Conservation (phyloP, 1,139 yeast species). For the Zhuliangozyma parablackwelliae region DNA sequence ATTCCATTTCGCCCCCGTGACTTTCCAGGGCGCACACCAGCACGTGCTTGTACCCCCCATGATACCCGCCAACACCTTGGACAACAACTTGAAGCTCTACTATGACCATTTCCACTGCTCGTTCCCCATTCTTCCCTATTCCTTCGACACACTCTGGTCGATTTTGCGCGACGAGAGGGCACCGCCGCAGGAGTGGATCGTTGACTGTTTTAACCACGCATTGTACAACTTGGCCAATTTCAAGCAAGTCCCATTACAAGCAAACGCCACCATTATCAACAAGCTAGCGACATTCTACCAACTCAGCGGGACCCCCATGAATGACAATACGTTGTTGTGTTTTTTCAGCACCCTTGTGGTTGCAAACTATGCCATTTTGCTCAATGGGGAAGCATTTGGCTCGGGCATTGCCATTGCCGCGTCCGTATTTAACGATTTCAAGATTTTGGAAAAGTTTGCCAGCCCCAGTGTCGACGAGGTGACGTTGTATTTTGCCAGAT, state of each 20-base stretch:
- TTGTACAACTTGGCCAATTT: slow-evolving; percentile 44
- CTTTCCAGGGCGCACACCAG: neutral
- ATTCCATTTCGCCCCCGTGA: slow-evolving; percentile 2
- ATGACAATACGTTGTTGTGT: slow-evolving; percentile 29
- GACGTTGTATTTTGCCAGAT: slow-evolving; percentile 42
- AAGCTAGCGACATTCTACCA: slow-evolving; percentile 45
- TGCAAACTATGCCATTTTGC: slow-evolving; percentile 51
- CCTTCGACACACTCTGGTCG: slow-evolving; percentile 23
- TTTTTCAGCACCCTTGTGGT: slow-evolving; percentile 47
- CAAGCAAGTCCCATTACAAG: slow-evolving; percentile 26
- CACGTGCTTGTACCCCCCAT: slow-evolving; percentile 1
- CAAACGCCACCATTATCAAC: slow-evolving; percentile 35
- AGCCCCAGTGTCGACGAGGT: slow-evolving; percentile 26
- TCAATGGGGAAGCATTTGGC: slow-evolving; percentile 56
- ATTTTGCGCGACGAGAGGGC: slow-evolving; percentile 28
- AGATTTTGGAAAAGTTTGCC: slow-evolving; percentile 39
- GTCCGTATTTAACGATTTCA: slow-evolving; percentile 57
- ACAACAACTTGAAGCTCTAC: slow-evolving; percentile 31
- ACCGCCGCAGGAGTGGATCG: slow-evolving; percentile 21
- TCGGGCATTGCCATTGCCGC: slow-evolving; percentile 51
- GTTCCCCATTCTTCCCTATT: slow-evolving; percentile 56
- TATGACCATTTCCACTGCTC: slow-evolving; percentile 51
- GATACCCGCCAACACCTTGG: slow-evolving; percentile 12
- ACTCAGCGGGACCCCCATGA: slow-evolving; percentile 20
- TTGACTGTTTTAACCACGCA: slow-evolving; percentile 49